Base-by-base conservation (phyloP, 2,329 filamentous ascomycete species). In the Calonectria pseudoturangicola region DNA sequence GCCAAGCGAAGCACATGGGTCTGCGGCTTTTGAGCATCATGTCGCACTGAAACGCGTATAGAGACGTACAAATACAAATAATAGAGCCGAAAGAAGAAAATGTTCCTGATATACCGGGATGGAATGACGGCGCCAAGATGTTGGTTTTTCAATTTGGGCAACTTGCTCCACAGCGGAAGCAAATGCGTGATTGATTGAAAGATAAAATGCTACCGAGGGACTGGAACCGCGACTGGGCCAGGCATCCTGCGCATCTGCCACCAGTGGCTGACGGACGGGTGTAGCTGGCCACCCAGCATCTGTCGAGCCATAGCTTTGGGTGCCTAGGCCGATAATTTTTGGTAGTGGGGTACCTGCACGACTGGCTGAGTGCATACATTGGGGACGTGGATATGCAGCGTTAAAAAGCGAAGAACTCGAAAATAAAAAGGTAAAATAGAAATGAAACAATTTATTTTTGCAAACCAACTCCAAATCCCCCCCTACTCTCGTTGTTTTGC, bases 341-440 rank as follows among this genome's bases (percentile, higher is more conserved):
- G 80, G 74, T 82, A 81, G 74, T 54, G 73, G 70, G 73, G 74
- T 81, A 82, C 81, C 58, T 73, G 13, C 25, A 16, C 6, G 43
- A n/a, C 21, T 4, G 27, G 54, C 18, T 41, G 33, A 41, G 16
- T 41, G 54, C 33, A 41, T 18, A 33, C 33, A 36, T 36, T 41
- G 25, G 62, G 10, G 18, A 30, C 10, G 54, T 7, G 43, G 15
- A 39, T 25, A 18, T 10, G 9, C 18, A 13, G n/a, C 3, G 56
- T 4, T 39, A 18, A n/a, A 13, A 21, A 5, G 15, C 8, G 21
- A 1, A 13, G 18, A 27, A 43, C 9, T 33, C 25, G 21, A 7
- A 10, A 39, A 51, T 36, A 13, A 6, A 4, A 16, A 15, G 30
- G 33, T 4, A n/a, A 54, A 54, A 33, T 10, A 9, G 6, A 28